phyloP scores from a whole-genome alignment of 2,329 filamentous ascomycete species.

The Paecilomyces dactylethromorphus region DNA sequence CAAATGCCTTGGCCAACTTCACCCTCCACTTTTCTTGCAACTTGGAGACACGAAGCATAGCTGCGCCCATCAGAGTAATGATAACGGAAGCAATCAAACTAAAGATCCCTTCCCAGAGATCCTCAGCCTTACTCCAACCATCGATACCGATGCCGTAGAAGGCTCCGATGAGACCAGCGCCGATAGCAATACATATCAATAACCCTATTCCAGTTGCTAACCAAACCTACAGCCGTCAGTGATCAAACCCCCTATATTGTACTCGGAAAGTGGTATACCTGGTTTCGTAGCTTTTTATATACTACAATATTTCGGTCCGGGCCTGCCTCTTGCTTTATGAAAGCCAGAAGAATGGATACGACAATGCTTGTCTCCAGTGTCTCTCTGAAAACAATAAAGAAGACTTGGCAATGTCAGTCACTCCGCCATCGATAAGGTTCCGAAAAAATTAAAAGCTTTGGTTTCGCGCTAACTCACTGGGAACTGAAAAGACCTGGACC shows the following conservation, averaged over 20 bases:
- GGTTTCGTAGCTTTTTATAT: slow-evolving; percentile 63
- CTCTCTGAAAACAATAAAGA: slow-evolving; percentile 58
- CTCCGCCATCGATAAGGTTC: not conserved
- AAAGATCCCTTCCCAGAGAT: slow-evolving; percentile 77
- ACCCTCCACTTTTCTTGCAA: slow-evolving; percentile 79
- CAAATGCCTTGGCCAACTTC: slow-evolving; percentile 64
- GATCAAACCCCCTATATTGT: not conserved
- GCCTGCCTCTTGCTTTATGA: slow-evolving; percentile 73
- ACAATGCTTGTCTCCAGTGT: slow-evolving; percentile 77
- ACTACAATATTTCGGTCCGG: slow-evolving; percentile 54
- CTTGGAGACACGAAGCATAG: slow-evolving; percentile 73
- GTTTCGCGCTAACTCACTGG: slow-evolving; percentile 35
- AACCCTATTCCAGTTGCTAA: slow-evolving; percentile 60
- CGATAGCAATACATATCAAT: slow-evolving; percentile 59
- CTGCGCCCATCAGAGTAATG: slow-evolving; percentile 75
- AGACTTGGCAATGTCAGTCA: not conserved
- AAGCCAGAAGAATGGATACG: slow-evolving; percentile 78
- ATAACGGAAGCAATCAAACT: slow-evolving; percentile 68
- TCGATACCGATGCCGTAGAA: slow-evolving; percentile 66
- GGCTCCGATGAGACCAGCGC: slow-evolving; percentile 62
- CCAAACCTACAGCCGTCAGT: slow-evolving; percentile 51
- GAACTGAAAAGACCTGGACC: slow-evolving; percentile 66
- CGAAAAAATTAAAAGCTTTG: not conserved
- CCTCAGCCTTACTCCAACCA: slow-evolving; percentile 61
- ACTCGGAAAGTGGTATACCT: slow-evolving; percentile 38